Base-by-base conservation (phyloP, 2,329 filamentous ascomycete species). In the Cytospora piceae region DNA sequence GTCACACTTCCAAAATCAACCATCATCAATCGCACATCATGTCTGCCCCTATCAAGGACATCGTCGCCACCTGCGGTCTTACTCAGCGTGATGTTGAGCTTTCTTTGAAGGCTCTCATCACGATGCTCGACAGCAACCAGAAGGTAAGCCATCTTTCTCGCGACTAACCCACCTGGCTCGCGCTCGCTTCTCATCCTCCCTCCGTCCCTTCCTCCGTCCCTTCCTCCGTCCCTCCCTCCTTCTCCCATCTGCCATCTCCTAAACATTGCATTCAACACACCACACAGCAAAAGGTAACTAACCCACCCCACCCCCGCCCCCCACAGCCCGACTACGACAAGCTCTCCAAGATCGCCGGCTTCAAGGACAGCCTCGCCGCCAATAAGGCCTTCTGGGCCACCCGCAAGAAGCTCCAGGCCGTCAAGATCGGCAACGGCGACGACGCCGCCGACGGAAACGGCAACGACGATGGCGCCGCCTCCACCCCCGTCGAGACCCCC, bases 31-130 rank as follows among this genome's bases (percentile, higher is more conserved):
- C 53, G 6, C 3, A 46, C 29, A 63, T 29, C 2, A 63, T 63
- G 61, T 7, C 61, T 63, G 22, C 52, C 34, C 4, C 60, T n/a
- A 24, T 20, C 20, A 62, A 56, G 34, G 20, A n/a, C n/a, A 6
- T 4, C 14, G 4, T 17, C n/a, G 14, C 39, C 9, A 3, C n/a
- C 31, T 51, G n/a, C 12, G 39, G 39, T 4, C 61, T 63, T 39
- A 63, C 61, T 6, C 31, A 39, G 14, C 53, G 61, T n/a, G 61
- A 63, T 34, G 9, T 57, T 12, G 61, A 63, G 2, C 11, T 63
- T n/a, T 37, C 12, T n/a, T 20, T 63, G 39, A 57, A 63, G 22
- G 61, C 53, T 1, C 49, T 63, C 53, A 63, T 37, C 29, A 63
- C 53, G 2, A 14, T 63, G 37, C 2, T 51, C 1, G 53, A 63